A percentile compares a stretch with the other conserved stretches of the same genome.
Evolutionary conservation across 2,329 filamentous ascomycete genomes (phyloP).

Genomic region (Juglanconis oblonga): DNA sequence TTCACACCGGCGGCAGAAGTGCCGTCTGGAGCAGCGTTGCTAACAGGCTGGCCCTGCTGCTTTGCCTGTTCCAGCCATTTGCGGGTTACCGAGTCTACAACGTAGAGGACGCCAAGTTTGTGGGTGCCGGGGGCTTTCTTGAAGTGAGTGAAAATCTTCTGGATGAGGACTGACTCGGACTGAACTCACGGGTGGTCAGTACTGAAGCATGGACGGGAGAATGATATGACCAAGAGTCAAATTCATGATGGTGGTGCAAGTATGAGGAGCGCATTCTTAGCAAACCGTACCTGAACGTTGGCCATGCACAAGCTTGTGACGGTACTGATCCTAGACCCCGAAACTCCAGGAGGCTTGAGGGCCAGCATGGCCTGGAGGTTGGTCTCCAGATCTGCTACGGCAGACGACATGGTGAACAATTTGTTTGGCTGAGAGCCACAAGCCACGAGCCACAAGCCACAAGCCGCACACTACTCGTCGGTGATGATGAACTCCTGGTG

Average conservation of each 20-base stretch:
- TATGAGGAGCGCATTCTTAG: conserved; percentile 13
- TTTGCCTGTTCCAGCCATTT: conserved; percentile 98
- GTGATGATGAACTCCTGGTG: background rate
- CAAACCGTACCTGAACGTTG: conserved; percentile 79
- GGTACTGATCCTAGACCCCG: conserved; percentile 83
- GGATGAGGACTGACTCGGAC: conserved; percentile 92
- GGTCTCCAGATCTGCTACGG: conserved; percentile 86
- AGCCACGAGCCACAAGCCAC: background rate
- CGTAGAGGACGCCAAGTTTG: conserved; percentile 98
- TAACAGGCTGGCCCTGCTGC: conserved; percentile 76
- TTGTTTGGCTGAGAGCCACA: conserved; percentile 16
- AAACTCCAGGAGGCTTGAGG: conserved; percentile 90
- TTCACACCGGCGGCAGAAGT: conserved; percentile 93
- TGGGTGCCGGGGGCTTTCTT: conserved; percentile 92
- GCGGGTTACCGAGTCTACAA: conserved; percentile 99
- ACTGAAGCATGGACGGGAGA: conserved; percentile 5
- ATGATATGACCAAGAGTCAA: conserved; percentile 6
- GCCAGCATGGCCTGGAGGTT: conserved; percentile 88
- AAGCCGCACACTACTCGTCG: background rate
- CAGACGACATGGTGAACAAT: conserved; percentile 63
- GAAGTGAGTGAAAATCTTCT: conserved; percentile 96
- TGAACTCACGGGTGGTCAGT: conserved; percentile 41
- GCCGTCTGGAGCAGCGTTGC: conserved; percentile 79
- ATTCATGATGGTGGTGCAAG: conserved; percentile 3
- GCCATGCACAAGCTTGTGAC: conserved; percentile 84